A percentile compares a stretch with the other conserved stretches of the same genome.
phyloP scores from a whole-genome alignment of 2,329 filamentous ascomycete species.

The Pyrenophora teres region DNA sequence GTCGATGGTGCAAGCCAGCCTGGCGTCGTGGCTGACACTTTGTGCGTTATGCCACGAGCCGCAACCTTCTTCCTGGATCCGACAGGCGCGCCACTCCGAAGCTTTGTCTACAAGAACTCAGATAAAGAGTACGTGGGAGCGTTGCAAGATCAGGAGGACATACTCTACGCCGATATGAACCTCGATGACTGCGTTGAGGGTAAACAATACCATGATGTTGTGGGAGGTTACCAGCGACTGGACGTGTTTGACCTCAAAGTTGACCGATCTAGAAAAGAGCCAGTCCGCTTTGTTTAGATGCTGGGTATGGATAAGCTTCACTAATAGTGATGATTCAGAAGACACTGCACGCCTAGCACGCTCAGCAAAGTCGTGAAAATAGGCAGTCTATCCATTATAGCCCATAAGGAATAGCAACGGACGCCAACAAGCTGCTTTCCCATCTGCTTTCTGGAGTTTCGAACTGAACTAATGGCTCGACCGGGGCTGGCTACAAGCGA shows the following conservation, averaged over 20 bases:
- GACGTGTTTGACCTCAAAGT: conserved; percentile 61
- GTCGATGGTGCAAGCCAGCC: conserved; percentile 34
- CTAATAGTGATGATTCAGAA: too few relatives aligned
- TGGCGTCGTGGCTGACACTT: conserved; percentile 35
- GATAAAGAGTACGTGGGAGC: conserved; percentile 38
- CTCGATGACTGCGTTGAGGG: conserved; percentile 57
- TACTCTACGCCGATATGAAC: conserved; percentile 59
- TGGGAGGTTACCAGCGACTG: conserved; percentile 60
- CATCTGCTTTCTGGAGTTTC: too few relatives aligned
- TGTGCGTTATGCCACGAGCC: conserved; percentile 50
- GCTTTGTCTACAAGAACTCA: conserved; percentile 44
- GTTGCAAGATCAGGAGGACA: conserved; percentile 54
- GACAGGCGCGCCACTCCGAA: conserved; percentile 50
- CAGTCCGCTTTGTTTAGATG: conserved; percentile 7
- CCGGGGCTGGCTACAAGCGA: too few relatives aligned
- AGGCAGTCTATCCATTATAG: too few relatives aligned
- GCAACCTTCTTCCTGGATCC: conserved; percentile 60
- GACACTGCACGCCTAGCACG: too few relatives aligned
- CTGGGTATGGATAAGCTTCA: too few relatives aligned
- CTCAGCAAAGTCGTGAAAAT: too few relatives aligned
- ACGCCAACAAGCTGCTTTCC: too few relatives aligned
- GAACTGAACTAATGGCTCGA: too few relatives aligned
- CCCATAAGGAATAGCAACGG: too few relatives aligned
- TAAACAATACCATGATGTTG: conserved; percentile 63
- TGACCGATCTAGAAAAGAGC: conserved; percentile 39